Conservation (phyloP, 2,329 filamentous ascomycete genomes). For the Aspergillus phoenicis region DNA sequence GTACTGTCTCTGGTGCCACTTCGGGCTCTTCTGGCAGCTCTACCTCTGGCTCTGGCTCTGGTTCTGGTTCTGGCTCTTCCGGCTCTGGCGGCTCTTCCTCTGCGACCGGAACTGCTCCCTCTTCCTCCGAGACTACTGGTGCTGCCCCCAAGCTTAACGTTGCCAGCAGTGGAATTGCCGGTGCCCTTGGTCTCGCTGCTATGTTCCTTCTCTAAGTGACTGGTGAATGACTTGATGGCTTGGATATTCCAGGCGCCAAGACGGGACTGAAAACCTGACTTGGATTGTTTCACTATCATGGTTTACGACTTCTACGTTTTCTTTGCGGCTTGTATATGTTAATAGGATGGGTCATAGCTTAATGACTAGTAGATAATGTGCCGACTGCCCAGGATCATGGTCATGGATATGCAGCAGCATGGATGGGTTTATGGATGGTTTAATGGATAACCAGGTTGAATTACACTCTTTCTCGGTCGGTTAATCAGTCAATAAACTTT, state of each 20-base stretch:
- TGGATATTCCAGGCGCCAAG: background rate
- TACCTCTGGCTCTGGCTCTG: constrained; percentile 12
- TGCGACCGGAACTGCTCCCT: constrained; percentile 16
- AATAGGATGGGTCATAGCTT: constrained; percentile 18
- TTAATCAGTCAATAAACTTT: too few species aligned
- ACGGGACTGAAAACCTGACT: background rate
- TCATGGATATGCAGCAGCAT: background rate
- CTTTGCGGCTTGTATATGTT: constrained; percentile 24
- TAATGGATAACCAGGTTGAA: background rate
- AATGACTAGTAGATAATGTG: constrained; percentile 20
- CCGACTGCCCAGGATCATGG: background rate
- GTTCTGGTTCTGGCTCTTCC: constrained; percentile 22
- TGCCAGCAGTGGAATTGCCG: constrained; percentile 36
- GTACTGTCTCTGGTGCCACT: constrained; percentile 14
- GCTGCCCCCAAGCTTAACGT: constrained; percentile 36
- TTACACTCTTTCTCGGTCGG: background rate
- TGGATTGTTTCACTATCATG: constrained; percentile 20
- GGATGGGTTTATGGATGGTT: background rate
- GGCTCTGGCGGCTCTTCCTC: constrained; percentile 14
- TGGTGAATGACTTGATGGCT: constrained; percentile 3
- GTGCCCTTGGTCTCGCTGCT: constrained; percentile 47
- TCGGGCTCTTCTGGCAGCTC: constrained; percentile 19
- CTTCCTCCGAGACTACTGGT: constrained; percentile 20
- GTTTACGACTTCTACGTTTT: constrained; percentile 9
- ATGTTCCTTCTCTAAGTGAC: constrained; percentile 43